Conservation (phyloP, 2,329 filamentous ascomycete genomes). For the Hymenoscyphus fraxineus region DNA sequence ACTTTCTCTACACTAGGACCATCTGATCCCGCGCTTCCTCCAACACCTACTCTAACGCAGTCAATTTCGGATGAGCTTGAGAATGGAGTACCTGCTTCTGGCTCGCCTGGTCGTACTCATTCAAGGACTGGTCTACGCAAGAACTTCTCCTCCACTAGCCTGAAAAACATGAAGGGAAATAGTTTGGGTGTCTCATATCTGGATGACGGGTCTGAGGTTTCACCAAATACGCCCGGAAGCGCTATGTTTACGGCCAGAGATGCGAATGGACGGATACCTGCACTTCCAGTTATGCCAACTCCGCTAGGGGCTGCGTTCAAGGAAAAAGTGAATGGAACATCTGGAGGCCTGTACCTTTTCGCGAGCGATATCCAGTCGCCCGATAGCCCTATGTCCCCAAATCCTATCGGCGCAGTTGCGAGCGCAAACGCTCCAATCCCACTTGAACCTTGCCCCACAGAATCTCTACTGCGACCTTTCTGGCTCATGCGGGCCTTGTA, state of each 20-base stretch:
- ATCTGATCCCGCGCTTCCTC: slow-evolving; percentile 29
- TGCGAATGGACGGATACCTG: slow-evolving; percentile 46
- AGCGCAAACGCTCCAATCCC: slow-evolving; percentile 68
- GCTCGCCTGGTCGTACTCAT: slow-evolving; percentile 50
- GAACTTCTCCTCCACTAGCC: slow-evolving; percentile 67
- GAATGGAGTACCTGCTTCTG: slow-evolving; percentile 42
- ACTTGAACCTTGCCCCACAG: slow-evolving; percentile 87
- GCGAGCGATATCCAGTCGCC: slow-evolving; percentile 76
- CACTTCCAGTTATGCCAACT: slow-evolving; percentile 63
- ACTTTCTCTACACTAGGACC: slow-evolving; percentile 27
- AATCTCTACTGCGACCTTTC: slow-evolving; percentile 86
- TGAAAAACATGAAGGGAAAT: slow-evolving; percentile 68
- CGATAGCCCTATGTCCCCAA: slow-evolving; percentile 60
- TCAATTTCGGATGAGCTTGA: slow-evolving; percentile 31
- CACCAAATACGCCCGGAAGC: slow-evolving; percentile 71
- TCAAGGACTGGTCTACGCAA: slow-evolving; percentile 51
- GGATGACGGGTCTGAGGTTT: slow-evolving; percentile 60
- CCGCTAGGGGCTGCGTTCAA: slow-evolving; percentile 61
- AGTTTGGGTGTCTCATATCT: slow-evolving; percentile 65
- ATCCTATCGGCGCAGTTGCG: slow-evolving; percentile 44
- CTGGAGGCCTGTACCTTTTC: slow-evolving; percentile 74
- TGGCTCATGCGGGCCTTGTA: slow-evolving; percentile 96
- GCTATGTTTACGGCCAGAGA: slow-evolving; percentile 40
- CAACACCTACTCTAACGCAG: slow-evolving; percentile 33
- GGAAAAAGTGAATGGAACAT: slow-evolving; percentile 52